Evolutionary conservation across 2,329 filamentous ascomycete species (phyloP), one percentile per base, ranked within the genome.

Genomic region (Ceratocystis smalleyi): DNA sequence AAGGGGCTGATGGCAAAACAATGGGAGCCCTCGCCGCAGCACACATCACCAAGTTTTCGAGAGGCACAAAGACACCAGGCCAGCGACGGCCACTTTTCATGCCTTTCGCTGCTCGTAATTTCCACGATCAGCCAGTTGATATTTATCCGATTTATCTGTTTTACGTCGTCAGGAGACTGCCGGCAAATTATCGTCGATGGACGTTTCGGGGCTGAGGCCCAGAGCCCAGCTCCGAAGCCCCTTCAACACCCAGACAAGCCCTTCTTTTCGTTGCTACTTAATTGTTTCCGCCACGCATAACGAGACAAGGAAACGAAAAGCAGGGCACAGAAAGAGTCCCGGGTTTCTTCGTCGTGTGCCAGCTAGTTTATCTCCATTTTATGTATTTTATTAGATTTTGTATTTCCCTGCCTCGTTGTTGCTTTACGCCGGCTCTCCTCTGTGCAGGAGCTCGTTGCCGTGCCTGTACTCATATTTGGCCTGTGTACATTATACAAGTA

Each of bases 101-200:
- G 17, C 43, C 19, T 47, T 19, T 47, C 3, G 6, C 17, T 19
- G n/a, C 1, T 47, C 8, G 17, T 19, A n/a, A 6, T 47, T 47
- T 19, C 19, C n/a, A n/a, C n/a, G 2, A n/a, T 47, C 19, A n/a
- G 19, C 19, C n/a, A n/a, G 43, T 7, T 47, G 43, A 15, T 8
- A 10, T 7, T 47, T 19, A 19, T 19, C 10, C 35, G 17, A 59
- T 43, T 61, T 61, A 61, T 43, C 59, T 24, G 8, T 43, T 59
- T 22, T 32, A 59, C 35, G 30, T 30, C 17, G 15, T 43, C 47
- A 51, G 47, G 7, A 51, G 12, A 8, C 7, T 61, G 30, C 59
- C 59, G 59, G 47, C 43, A 55, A 55, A 55, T 55, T 55, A 55
- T 55, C 51, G 51, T 55, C 10, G 51, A 22, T 7, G 10, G 51